These are phyloP conservation scores for Schoenoplectus triqueter DNA, from an alignment of 202 grass and related monocot genomes.

Conservation along the genomic window DNA sequence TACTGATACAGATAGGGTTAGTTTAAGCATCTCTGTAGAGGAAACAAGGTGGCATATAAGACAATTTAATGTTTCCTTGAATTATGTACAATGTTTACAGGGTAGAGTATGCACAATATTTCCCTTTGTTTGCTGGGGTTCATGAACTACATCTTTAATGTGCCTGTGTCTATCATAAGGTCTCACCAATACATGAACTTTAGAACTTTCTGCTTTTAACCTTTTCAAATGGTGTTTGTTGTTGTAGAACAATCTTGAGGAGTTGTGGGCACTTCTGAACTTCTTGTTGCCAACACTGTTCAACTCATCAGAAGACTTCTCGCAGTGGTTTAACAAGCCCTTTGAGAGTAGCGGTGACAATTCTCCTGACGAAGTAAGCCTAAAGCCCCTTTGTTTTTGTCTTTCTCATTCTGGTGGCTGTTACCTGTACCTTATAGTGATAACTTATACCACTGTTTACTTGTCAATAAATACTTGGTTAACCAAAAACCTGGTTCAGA, in stretches of 20 bases:
- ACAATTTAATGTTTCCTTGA: neutral
- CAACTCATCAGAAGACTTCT: slow-evolving; percentile 99
- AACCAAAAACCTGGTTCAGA: neutral
- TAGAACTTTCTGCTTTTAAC: neutral
- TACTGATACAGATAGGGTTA: slow-evolving; percentile 8
- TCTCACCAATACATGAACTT: slow-evolving; percentile 28
- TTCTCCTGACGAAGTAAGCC: slow-evolving; percentile 76
- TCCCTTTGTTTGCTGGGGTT: neutral
- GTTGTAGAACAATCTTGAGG: slow-evolving; percentile 97
- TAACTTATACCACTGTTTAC: neutral
- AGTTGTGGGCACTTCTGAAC: slow-evolving; percentile 99
- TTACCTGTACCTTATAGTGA: neutral
- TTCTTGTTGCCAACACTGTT: slow-evolving; percentile 94
- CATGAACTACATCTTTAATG: slow-evolving; percentile 6
- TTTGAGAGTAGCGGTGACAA: slow-evolving; percentile 89
- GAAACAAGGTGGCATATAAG: neutral
- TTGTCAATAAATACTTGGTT: neutral
- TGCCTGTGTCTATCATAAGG: neutral
- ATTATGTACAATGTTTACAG: neutral
- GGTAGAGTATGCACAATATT: neutral
- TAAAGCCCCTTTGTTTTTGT: slow-evolving; percentile 11
- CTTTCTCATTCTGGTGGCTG: slow-evolving; percentile 33
- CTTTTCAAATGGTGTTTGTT: slow-evolving; percentile 40
- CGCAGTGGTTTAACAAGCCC: slow-evolving; percentile 99
- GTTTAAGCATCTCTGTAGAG: slow-evolving; percentile 4